Percentiles rank a stretch among this genome's conserved stretches.
phyloP scores from a whole-genome alignment of 495 filamentous ascomycete genomes.

The Oidiodendron maius region DNA sequence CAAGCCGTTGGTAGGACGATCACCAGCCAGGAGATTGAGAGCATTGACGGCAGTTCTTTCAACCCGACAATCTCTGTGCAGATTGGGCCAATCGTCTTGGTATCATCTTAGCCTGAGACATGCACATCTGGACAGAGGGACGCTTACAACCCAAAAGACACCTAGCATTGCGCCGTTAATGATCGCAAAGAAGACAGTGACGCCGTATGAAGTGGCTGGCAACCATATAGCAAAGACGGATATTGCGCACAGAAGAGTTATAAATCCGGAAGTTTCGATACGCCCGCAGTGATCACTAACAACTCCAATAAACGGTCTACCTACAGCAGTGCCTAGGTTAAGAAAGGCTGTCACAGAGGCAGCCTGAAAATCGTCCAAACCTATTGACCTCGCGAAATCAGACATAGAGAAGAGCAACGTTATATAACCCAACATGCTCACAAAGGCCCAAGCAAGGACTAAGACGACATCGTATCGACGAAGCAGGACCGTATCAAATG shows the following conservation, averaged over 20 bases:
- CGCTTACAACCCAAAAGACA: slow-evolving; percentile 55
- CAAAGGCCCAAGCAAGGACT: slow-evolving; percentile 60
- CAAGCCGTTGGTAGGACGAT: slow-evolving; percentile 65
- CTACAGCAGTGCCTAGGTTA: slow-evolving; percentile 56
- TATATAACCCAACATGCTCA: slow-evolving; percentile 68
- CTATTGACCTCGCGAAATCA: slow-evolving; percentile 59
- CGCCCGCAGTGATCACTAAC: slow-evolving; percentile 60
- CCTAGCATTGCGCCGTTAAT: slow-evolving; percentile 62
- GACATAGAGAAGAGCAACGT: slow-evolving; percentile 68
- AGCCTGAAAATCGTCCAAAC: slow-evolving; percentile 59
- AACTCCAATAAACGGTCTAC: slow-evolving; percentile 62
- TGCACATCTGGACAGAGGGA: neutral
- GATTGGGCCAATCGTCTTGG: slow-evolving; percentile 56
- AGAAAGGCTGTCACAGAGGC: slow-evolving; percentile 66
- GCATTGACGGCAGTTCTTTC: slow-evolving; percentile 59
- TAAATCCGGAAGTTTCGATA: slow-evolving; percentile 57
- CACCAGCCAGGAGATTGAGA: slow-evolving; percentile 68
- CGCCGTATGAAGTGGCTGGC: slow-evolving; percentile 53
- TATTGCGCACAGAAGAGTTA: slow-evolving; percentile 55
- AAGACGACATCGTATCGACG: slow-evolving; percentile 55
- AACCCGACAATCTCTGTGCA: slow-evolving; percentile 71
- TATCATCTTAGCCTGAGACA: neutral
- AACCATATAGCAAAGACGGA: slow-evolving; percentile 65
- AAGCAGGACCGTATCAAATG: slow-evolving; percentile 60
- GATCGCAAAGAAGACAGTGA: slow-evolving; percentile 63